phyloP scores from a whole-genome alignment of 371 early-diverging fungal species.

The Massospora cicadina region DNA sequence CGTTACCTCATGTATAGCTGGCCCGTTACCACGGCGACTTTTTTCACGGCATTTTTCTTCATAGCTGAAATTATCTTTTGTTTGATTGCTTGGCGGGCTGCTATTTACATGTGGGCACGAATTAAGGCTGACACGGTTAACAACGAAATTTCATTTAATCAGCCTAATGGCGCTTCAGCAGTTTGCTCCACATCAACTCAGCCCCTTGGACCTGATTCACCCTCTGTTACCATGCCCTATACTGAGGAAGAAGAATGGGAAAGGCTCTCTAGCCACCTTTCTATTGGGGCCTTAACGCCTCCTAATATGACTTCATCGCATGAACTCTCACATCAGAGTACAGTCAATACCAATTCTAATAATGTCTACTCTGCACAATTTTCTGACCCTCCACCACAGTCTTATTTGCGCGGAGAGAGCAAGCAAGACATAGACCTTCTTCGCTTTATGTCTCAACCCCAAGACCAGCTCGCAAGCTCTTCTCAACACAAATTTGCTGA shows the following conservation, averaged over 20 bases:
- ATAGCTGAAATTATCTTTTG: neutral
- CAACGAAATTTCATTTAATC: neutral
- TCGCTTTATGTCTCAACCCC: neutral
- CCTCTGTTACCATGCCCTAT: neutral
- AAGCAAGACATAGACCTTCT: neutral
- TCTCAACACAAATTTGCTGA: neutral
- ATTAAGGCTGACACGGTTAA: neutral
- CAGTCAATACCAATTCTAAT: too few species aligned
- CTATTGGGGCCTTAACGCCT: neutral
- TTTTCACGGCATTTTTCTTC: conserved; percentile 5
- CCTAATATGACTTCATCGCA: neutral
- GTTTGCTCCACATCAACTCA: neutral
- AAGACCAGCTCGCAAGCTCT: neutral
- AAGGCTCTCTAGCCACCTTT: neutral
- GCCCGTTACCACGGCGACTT: neutral
- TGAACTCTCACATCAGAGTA: neutral
- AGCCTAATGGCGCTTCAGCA: neutral
- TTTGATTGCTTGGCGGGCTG: neutral
- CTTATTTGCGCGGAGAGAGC: neutral
- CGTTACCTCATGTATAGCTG: conserved; percentile 2
- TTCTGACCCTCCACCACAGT: neutral
- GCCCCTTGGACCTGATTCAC: neutral
- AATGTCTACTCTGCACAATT: neutral
- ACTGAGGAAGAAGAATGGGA: conserved; percentile 10
- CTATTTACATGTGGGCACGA: neutral